phyloP scores from a whole-genome alignment of 1,139 yeast species.

The Taphrina confusa region DNA sequence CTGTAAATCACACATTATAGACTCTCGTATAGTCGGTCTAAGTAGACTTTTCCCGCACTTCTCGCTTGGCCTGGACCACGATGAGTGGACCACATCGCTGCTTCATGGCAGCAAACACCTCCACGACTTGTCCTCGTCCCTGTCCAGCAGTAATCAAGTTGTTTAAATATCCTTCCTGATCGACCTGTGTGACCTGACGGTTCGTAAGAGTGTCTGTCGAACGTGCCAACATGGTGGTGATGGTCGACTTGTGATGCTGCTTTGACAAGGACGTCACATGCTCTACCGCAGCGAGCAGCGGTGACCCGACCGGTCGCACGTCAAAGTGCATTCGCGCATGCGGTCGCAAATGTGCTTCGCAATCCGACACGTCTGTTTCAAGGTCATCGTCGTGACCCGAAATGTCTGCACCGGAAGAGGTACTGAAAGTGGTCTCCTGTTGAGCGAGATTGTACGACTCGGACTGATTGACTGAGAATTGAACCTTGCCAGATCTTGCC shows the following conservation, averaged over 20 bases:
- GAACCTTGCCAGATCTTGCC: not conserved
- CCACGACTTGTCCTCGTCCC: constrained; percentile 18
- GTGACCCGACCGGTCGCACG: not conserved
- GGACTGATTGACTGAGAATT: constrained; percentile 1
- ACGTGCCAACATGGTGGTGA: not conserved
- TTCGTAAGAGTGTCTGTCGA: not conserved
- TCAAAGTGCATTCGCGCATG: not conserved
- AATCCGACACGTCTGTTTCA: constrained; percentile 11
- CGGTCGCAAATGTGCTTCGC: constrained; percentile 3
- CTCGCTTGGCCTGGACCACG: constrained; percentile 14
- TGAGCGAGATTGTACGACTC: not conserved
- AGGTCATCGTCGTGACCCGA: not conserved
- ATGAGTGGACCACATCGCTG: constrained; percentile 11
- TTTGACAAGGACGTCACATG: not conserved
- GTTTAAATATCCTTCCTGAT: not conserved
- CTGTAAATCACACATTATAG: too few species aligned
- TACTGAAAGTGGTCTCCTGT: not conserved
- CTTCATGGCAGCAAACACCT: constrained; percentile 22
- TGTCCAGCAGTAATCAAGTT: not conserved
- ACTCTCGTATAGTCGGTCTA: too few species aligned
- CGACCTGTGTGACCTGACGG: not conserved
- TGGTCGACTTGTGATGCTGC: constrained; percentile 4
- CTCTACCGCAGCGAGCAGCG: constrained; percentile 10
- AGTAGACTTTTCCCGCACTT: not conserved
- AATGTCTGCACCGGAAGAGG: not conserved